These are phyloP conservation scores for Epicoccum nigrum DNA, from an alignment of 2,329 filamentous ascomycete genomes.

Conservation along the genomic window DNA sequence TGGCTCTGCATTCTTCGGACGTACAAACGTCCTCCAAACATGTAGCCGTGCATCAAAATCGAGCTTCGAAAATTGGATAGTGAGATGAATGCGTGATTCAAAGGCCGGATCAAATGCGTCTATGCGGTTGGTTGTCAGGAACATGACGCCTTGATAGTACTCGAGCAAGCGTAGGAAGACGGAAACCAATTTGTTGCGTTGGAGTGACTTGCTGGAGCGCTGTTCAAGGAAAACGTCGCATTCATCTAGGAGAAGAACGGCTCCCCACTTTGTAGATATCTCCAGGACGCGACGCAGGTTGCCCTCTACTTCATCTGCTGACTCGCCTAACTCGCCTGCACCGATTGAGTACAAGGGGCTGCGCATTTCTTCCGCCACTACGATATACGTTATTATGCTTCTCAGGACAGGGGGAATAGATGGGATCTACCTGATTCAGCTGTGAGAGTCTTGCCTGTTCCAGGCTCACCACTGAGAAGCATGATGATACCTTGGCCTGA, in stretches of 20 bases:
- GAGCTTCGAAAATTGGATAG: slow-evolving; percentile 33
- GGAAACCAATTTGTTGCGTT: slow-evolving; percentile 47
- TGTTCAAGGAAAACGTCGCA: slow-evolving; percentile 65
- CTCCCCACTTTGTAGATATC: slow-evolving; percentile 58
- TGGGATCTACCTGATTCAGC: slow-evolving; percentile 64
- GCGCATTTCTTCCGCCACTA: slow-evolving; percentile 78
- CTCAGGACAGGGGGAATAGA: not conserved
- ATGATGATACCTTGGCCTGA: slow-evolving; percentile 67
- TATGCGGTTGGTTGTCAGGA: slow-evolving; percentile 43
- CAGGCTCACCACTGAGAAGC: slow-evolving; percentile 81
- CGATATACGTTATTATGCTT: not conserved
- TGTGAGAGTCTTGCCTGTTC: slow-evolving; percentile 86
- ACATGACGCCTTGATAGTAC: slow-evolving; percentile 43
- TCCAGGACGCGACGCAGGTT: slow-evolving; percentile 55
- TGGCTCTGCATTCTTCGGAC: slow-evolving; percentile 11
- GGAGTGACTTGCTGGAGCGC: slow-evolving; percentile 44
- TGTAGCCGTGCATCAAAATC: slow-evolving; percentile 20
- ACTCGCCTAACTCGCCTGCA: slow-evolving; percentile 64
- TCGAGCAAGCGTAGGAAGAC: slow-evolving; percentile 42
- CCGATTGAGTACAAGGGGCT: slow-evolving; percentile 82
- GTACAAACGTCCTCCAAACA: slow-evolving; percentile 40
- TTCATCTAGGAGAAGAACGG: slow-evolving; percentile 62
- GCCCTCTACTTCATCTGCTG: slow-evolving; percentile 51
- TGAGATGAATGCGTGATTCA: slow-evolving; percentile 40
- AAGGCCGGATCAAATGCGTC: slow-evolving; percentile 38